Evolutionary conservation across 106 monocot species (phyloP).

Genomic region (Agapanthus africanus): DNA sequence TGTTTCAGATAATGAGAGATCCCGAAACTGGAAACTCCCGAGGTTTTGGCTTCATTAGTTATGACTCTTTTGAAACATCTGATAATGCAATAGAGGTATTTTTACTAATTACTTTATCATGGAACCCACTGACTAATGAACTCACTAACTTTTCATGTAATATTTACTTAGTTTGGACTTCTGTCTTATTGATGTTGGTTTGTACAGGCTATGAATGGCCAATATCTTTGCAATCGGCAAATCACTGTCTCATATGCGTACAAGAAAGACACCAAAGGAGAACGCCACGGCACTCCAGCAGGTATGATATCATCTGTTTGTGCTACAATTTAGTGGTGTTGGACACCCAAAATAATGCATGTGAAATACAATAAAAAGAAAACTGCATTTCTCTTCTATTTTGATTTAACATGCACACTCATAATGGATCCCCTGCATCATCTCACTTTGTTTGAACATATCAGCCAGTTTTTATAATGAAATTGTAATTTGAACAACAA

Average conservation of each 20-base stretch:
- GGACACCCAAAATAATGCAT: neutral
- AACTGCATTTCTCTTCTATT: no score
- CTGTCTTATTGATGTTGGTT: neutral
- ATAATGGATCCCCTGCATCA: no score
- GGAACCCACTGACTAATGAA: neutral
- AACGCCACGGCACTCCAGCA: constrained; percentile 95
- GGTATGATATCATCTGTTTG: constrained; percentile 29
- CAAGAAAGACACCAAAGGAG: constrained; percentile 98
- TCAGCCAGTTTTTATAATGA: neutral
- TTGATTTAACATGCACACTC: no score
- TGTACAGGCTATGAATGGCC: constrained; percentile 88
- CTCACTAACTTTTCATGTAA: neutral
- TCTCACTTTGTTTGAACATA: neutral
- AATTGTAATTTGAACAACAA: no score
- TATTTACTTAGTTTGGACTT: neutral
- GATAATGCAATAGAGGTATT: constrained; percentile 90
- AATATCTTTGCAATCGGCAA: constrained; percentile 87
- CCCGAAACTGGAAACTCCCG: constrained; percentile 91
- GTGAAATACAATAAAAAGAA: neutral
- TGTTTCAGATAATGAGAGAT: constrained; percentile 84
- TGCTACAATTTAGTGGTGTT: neutral
- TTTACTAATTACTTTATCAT: neutral
- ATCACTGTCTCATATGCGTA: constrained; percentile 95
- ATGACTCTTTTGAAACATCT: constrained; percentile 94
- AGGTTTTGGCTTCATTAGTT: constrained; percentile 97